Base-by-base conservation (phyloP, 1,139 yeast species). In the Saccharomyces pastorianus region DNA sequence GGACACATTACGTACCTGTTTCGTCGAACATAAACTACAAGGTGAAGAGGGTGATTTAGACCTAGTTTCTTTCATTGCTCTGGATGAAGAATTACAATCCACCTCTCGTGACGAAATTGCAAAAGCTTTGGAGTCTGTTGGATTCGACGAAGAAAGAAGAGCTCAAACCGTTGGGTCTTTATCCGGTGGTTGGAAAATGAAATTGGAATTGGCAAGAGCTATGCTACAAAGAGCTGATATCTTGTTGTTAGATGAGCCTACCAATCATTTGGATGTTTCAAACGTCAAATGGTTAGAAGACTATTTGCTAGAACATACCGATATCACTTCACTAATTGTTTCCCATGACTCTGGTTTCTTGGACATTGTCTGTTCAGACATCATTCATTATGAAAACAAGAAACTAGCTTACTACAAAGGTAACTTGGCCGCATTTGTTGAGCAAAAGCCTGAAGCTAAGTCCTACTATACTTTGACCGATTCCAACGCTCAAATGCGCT, bases 161-260 rank as follows among this genome's bases (percentile, higher is more conserved):
- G 78, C 80, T 34, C 97, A 91, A 74, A 81, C 88, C 53, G 97
- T 93, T 58, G 96, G 97, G 48, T 88, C 98, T 1, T 78, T 93
- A 60, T 89, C 97, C 56, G 99, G 99, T 73, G 99, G 99, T 71
- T 90, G 97, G 97, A 93, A 93, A 75, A 93, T 93, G 99, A 93
- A 93, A 76, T 81, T 93, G 62, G 99, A 91, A 73, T 79, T 93
- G 68, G 99, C 99, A 20, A 86, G 98, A 76, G 99, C 99, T 50
- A 91, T 93, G 96, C 78, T 93, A 66, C 88, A 90, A 91, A 89
- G 86, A 74, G 99, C 99, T 38, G 99, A 93, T 73, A 91, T 93
- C 53, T 80, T 93, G 64, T 76, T 93, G 65, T 80, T 93, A 70
- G 99, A 93, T 74, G 99, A 93, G 82, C 99, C 99, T 72, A 93